Conservation (phyloP, 495 filamentous ascomycete species). For the Annulohypoxylon moriforme region DNA sequence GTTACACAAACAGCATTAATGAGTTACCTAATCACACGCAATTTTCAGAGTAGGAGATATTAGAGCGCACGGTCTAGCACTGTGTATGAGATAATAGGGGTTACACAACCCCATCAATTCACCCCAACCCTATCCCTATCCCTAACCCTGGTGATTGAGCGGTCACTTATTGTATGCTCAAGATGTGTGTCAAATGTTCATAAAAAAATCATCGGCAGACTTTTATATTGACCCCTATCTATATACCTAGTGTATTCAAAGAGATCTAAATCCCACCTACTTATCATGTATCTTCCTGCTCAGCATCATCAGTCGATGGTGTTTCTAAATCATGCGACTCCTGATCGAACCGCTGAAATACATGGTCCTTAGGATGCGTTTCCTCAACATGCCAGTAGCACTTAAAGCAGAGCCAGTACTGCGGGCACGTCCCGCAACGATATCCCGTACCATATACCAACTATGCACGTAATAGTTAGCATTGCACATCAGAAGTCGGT, state of each 20-base stretch:
- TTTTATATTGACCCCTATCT: neutral
- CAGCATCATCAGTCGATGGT: neutral
- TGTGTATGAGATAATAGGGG: too few relatives aligned
- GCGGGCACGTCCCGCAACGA: conserved; percentile 4
- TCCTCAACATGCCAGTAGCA: conserved; percentile 17
- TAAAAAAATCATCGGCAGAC: neutral
- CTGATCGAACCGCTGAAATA: conserved; percentile 15
- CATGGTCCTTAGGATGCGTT: conserved; percentile 18
- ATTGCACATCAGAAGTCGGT: too few relatives aligned
- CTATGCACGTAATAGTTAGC: neutral
- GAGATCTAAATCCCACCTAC: neutral
- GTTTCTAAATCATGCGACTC: conserved; percentile 1
- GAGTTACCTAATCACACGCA: too few relatives aligned
- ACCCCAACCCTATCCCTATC: neutral
- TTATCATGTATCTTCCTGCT: neutral
- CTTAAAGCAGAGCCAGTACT: conserved; percentile 28
- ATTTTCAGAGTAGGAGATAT: too few relatives aligned
- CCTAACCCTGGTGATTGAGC: neutral
- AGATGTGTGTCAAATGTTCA: too few relatives aligned
- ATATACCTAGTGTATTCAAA: neutral
- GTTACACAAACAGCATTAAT: too few relatives aligned
- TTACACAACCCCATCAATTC: too few relatives aligned
- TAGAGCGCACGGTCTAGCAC: too few relatives aligned
- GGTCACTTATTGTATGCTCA: neutral
- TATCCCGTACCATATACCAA: conserved; percentile 8